A percentile compares a stretch with the other conserved stretches of the same genome.
phyloP scores from a whole-genome alignment of 2,329 filamentous ascomycete genomes.

The Myriosclerotinia scirpicola region DNA sequence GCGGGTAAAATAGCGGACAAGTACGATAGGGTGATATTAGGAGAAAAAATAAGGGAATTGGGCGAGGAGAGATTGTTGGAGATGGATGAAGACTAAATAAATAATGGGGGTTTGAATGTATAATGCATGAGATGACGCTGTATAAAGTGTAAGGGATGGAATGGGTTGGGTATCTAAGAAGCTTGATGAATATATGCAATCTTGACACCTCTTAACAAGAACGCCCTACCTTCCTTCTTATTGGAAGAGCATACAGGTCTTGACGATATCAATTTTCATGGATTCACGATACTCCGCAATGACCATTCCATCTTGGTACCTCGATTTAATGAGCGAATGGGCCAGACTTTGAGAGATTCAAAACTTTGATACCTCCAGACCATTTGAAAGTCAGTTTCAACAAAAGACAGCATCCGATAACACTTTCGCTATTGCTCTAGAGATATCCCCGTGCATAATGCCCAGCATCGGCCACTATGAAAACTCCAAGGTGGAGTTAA shows the following conservation, averaged over 20 bases:
- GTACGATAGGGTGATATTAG: slow-evolving; percentile 76
- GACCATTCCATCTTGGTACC: no score
- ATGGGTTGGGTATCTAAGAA: slow-evolving; percentile 1
- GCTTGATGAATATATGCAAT: slow-evolving; percentile 14
- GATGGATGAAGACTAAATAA: slow-evolving; percentile 38
- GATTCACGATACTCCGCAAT: no score
- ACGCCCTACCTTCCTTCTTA: no score
- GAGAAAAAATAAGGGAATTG: slow-evolving; percentile 86
- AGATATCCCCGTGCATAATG: neutral
- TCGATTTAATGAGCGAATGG: neutral
- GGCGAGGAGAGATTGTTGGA: slow-evolving; percentile 56
- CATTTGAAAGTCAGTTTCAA: neutral
- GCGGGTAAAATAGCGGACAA: slow-evolving; percentile 85
- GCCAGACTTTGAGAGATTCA: neutral
- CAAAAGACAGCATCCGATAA: neutral
- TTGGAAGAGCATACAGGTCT: no score
- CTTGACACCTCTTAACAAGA: neutral
- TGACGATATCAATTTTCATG: no score
- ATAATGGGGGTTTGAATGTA: slow-evolving; percentile 15
- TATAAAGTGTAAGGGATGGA: neutral
- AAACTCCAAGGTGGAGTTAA: neutral
- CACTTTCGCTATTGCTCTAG: neutral
- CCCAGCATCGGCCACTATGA: neutral
- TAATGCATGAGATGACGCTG: slow-evolving; percentile 10
- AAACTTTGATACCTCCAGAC: neutral